Evolutionary conservation across 495 filamentous ascomycete genomes (phyloP).

Genomic region (Tuber microsphaerosporum): DNA sequence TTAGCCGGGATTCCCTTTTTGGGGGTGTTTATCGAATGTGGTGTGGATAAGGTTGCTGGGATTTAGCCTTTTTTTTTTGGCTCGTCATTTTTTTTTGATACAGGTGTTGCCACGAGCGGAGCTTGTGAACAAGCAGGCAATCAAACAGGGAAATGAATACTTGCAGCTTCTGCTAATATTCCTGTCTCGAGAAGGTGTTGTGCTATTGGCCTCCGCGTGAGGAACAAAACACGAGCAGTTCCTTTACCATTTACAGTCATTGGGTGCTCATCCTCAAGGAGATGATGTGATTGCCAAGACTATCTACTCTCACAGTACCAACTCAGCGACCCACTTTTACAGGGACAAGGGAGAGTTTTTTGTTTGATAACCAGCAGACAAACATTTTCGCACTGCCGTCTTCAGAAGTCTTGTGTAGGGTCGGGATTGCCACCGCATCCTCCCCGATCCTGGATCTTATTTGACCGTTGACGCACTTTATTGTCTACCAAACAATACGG

Average conservation of each 20-base stretch:
- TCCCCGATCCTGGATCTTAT: background rate
- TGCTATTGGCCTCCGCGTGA: background rate
- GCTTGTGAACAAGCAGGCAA: background rate
- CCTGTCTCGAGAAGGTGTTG: background rate
- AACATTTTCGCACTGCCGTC: background rate
- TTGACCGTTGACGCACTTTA: background rate
- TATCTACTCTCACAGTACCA: background rate
- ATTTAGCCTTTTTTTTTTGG: background rate
- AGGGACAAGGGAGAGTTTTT: background rate
- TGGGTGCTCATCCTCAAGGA: background rate
- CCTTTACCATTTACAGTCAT: background rate
- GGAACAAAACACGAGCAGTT: background rate
- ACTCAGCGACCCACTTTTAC: background rate
- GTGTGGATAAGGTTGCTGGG: constrained; percentile 1
- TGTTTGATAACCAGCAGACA: background rate
- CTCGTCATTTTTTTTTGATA: constrained; percentile 1
- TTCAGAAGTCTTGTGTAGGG: background rate
- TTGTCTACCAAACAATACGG: no score
- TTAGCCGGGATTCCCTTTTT: background rate
- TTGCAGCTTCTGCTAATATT: background rate
- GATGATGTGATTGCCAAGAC: background rate
- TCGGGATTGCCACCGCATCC: background rate
- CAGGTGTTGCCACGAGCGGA: background rate
- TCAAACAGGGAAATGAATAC: background rate
- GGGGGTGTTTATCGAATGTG: background rate